Percentiles rank a stretch among this genome's conserved stretches.
phyloP scores from a whole-genome alignment of 805 yeast genomes.

The Metschnikowia chrysomelidarum region DNA sequence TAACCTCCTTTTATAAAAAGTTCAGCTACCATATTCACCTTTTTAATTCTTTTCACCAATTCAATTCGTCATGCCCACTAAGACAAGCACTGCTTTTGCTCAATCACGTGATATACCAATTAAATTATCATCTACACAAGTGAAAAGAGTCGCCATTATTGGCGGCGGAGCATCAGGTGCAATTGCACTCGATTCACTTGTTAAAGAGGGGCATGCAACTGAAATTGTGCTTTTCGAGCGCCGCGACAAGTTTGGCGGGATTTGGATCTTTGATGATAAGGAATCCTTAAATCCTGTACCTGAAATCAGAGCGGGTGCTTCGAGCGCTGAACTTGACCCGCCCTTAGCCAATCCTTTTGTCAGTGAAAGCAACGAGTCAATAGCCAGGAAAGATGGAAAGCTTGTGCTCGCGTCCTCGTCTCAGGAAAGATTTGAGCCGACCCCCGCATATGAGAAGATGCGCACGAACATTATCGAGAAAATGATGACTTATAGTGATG shows the following conservation, averaged over 20 bases:
- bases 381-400: neutral
- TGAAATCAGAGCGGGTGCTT: conserved; percentile 20
- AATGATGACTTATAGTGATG: conserved; percentile 46
- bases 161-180: conserved; percentile 56
- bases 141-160: conserved; percentile 39
- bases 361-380: neutral
- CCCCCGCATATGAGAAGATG: conserved; percentile 25
- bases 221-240: conserved; percentile 42
- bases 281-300: conserved; percentile 10
- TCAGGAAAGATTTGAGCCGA: conserved; percentile 30
- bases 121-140: conserved; percentile 3
- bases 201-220: conserved; percentile 32
- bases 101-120: conserved; percentile 7
- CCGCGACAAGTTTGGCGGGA: conserved; percentile 40
- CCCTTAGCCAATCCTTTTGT: conserved; percentile 22
- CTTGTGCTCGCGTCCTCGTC: conserved; percentile 1
- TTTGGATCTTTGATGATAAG: conserved; percentile 38
- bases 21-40: neutral
- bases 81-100: neutral
- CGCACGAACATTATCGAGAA: conserved; percentile 44
- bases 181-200: conserved; percentile 37
- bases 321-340: conserved; percentile 26
- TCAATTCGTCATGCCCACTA: conserved; percentile 7
- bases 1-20: too few relatives aligned
- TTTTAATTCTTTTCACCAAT: neutral